These are phyloP conservation scores for Cryptosporidium ubiquitum DNA, from an alignment of 169 alveolate genomes.

Conservation along the genomic window DNA sequence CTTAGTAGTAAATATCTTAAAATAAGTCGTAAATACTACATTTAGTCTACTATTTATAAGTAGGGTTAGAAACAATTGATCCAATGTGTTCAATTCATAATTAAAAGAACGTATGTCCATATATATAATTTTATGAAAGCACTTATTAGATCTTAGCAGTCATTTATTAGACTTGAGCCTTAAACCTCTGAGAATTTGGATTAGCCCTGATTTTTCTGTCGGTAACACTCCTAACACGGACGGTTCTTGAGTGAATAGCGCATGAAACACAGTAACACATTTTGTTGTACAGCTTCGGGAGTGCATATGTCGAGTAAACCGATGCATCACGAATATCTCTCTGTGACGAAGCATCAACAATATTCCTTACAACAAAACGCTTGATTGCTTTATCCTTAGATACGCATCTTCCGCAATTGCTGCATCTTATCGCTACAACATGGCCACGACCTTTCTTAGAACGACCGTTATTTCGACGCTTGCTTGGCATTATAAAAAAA, in stretches of 20 bases:
- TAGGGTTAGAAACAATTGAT: neutral
- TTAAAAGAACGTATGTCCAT: slow-evolving; percentile 7
- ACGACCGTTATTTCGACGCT: slow-evolving; percentile 99
- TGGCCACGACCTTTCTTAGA: slow-evolving; percentile 99
- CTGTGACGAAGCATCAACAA: slow-evolving; percentile 98
- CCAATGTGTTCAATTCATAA: neutral
- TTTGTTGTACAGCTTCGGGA: slow-evolving; percentile 95
- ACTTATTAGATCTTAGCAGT: neutral
- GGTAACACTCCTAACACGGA: slow-evolving; percentile 92
- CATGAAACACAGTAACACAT: slow-evolving; percentile 99
- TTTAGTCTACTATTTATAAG: neutral
- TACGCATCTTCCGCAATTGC: slow-evolving; percentile 98
- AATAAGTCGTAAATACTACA: slow-evolving; percentile 8
- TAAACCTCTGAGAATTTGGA: slow-evolving; percentile 73
- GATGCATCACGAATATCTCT: slow-evolving; percentile 97
- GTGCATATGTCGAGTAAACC: slow-evolving; percentile 85
- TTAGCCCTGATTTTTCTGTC: slow-evolving; percentile 88
- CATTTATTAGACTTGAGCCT: slow-evolving; percentile 58
- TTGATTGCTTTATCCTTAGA: slow-evolving; percentile 99
- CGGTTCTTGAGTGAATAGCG: slow-evolving; percentile 99
- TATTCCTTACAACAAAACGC: slow-evolving; percentile 97
- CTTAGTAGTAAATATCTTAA: neutral
- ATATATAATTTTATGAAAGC: neutral
- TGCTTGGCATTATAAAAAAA: slow-evolving; percentile 92
- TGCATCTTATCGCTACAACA: slow-evolving; percentile 95